Base-by-base conservation (phyloP, 257 asterid species). In the Scutellaria galericulata region DNA sequence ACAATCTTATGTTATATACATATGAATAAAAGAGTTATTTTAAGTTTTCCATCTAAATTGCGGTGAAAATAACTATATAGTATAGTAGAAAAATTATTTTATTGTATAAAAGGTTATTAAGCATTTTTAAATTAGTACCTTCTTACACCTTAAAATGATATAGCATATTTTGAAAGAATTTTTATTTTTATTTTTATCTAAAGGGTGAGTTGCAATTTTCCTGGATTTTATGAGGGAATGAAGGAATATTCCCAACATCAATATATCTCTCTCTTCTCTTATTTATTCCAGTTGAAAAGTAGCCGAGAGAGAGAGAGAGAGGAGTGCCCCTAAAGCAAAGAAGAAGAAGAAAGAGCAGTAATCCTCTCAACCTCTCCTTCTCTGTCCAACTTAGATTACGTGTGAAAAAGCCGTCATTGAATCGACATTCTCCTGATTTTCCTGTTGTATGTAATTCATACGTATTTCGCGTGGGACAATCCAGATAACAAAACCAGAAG, bases 171-270 rank as follows among this genome's bases (percentile, higher is more conserved):
- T 27, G 2, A 27, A 27, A 27, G 35, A 27, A n/a, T n/a, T n/a
- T n/a, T n/a, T n/a, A n/a, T 4, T 31, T 31, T 1, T 24, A 0
- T 24, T 24, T 24, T 24, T 24, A 24, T 24, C 27, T 24, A 24
- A 24, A 24, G 27, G 27, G 2, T 5, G 8, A 13, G 7, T 39
- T 59, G 65, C 9, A 27, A 60, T 20, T 40, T 46, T 20, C 8
- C 3, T 60, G 40, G 46, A 62, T 68, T 57, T 53, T 22, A 65
- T 62, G 46, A 46, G 5, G 44, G 81, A 72, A 77, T 54, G 68
- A 64, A 68, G 52, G 90, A 81, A 85, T 83, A 85, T 87, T 72
- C 86, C 68, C 57, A 48, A 53, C 60, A 71, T 76, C 45, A 24
- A 24, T 24, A 1, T 24, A 24, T 24, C 27, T 24, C 13, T 46